Evolutionary conservation across 495 filamentous ascomycete species (phyloP).

Genomic region (Aspergillus avenaceus): DNA sequence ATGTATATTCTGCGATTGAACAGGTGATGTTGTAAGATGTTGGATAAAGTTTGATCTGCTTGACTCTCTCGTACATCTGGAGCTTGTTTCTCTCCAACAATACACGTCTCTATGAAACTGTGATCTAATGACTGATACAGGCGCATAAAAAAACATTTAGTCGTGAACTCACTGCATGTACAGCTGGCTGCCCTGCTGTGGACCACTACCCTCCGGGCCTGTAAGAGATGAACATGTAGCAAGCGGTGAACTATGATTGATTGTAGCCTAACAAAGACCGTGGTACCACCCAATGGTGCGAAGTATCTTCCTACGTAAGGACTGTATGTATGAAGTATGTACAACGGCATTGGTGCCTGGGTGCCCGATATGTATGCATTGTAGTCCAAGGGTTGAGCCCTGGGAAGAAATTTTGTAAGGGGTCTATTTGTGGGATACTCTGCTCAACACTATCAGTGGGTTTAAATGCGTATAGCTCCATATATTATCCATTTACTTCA

Average conservation of each 20-base stretch:
- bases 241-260: constrained; percentile 3
- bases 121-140: neutral
- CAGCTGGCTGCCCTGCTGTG: constrained; percentile 7
- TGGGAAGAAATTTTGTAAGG: neutral
- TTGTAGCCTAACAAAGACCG: neutral
- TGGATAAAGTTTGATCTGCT: neutral
- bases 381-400: neutral
- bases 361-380: neutral
- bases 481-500: neutral
- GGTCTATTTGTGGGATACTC: neutral
- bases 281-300: neutral
- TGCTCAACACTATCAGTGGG: neutral
- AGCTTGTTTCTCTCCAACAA: neutral
- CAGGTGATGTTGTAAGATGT: neutral
- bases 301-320: neutral
- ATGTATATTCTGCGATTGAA: no score
- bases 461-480: neutral
- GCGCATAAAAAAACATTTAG: neutral
- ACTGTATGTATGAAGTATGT: neutral
- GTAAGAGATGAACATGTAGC: constrained; percentile 16
- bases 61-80: neutral
- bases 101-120: neutral
- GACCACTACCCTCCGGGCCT: constrained; percentile 4
- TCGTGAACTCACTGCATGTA: constrained; percentile 4
- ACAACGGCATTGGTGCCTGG: neutral